Evolutionary conservation across 2,329 filamentous ascomycete genomes (phyloP), one percentile per base, ranked within the genome.

Genomic region (Daldinia sp.): DNA sequence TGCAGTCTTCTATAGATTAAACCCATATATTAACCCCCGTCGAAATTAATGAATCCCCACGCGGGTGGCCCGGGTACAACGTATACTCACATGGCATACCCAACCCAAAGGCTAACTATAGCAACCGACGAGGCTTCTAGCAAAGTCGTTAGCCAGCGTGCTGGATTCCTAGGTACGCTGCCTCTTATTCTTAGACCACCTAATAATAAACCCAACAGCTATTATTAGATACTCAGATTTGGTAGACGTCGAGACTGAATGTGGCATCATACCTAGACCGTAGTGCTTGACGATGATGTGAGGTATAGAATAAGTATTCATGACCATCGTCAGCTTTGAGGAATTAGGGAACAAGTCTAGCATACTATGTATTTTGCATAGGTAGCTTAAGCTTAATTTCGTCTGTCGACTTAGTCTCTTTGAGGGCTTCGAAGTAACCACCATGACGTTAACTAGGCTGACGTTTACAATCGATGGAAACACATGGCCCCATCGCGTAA

Each of bases 1-100:
- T 27, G 4, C 32, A 13, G n/a, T 51, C 45, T 48, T 32, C 45
- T 30, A 48, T 48, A 48, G n/a, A 48, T 48, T 48, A 48, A 48
- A 9, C 9, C 11, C 27, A 21, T 30, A 48, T 32, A 48, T 45
- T 27, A 10, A 15, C 13, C 21, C 39, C 39, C 13, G n/a, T n/a
- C 21, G 1, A 27, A 27, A 30, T 48, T 29, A 48, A 48, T 48
- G 25, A 48, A 48, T 15, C 30, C 19, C 21, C 45, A 11, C 4
- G 45, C 25, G 45, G 45, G 15, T 48, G 27, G 17, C 25, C 45
- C 45, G 25, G 45, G 30, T 48, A 30, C 45, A 29, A 30, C 27
- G 27, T 27, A 51, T 37, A 34, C 32, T 35, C 30, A 37, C 21
- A 34, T 51, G 30, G 48, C 32, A 51, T 35, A 23, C 45, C 45